Evolutionary conservation across 208 protist genomes (phyloP), one percentile per base, ranked within the genome.

Genomic region (Acanthamoeba triangularis): DNA sequence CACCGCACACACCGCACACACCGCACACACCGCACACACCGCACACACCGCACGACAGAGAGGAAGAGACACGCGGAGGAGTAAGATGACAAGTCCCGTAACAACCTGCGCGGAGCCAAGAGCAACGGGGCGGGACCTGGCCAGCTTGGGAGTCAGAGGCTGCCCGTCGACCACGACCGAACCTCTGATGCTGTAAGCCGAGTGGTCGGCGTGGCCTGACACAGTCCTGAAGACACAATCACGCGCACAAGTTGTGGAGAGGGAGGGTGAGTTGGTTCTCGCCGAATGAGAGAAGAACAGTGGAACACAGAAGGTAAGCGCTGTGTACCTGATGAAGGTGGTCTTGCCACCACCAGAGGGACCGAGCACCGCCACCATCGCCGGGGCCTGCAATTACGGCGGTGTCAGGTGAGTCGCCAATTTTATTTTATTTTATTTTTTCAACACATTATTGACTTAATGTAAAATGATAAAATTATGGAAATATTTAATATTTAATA

Each of bases 321-420:
- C 25, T 5, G 0, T 8, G 1, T 54, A 61, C 33, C 54, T 82
- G 54, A 95, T 54, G 54, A 95, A 67, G 30, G 92, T 95, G 69
- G 92, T 95, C 69, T 95, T 95, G 52, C 92, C 92, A 23, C 90
- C 52, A 28, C 90, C 90, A 72, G 90, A 82, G 10, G 69, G 69
- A 49, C 92, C 92, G 47, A 95, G 33, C 14, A 95, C 54, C 13
- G 92, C 92, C 41, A 95, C 37, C 69, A 95, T 91, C 33, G 84
- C 52, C 52, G 84, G 84, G 18, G 84, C 84, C 84, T 91, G 74
- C 11, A 65, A 65, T 25, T 0, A 7, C 23, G 18, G 59, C 8
- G 23, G 59, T 1, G 54, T 23, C 5, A 47, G 41, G 54, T 59
- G 18, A 59, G 54, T 41, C n/a, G 65, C 65, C 25, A 10, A 18